Percentiles rank a stretch among this genome's conserved stretches.
These are phyloP conservation scores for Saitozyma sp. DNA, from an alignment of 768 basidiomycete species.

Conservation along the genomic window DNA sequence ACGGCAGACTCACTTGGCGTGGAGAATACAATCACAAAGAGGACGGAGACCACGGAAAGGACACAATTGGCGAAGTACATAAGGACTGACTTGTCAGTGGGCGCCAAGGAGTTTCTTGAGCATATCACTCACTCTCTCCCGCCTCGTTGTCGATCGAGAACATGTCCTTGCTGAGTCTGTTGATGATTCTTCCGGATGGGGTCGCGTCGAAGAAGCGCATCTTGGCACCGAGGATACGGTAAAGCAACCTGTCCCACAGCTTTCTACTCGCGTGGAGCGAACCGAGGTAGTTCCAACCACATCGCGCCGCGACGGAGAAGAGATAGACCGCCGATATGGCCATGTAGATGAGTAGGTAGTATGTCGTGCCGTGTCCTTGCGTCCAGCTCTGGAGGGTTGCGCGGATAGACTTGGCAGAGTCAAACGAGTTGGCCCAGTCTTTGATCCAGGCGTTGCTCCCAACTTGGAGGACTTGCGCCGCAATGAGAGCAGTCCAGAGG, in stretches of 20 bases:
- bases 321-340: constrained; percentile 38
- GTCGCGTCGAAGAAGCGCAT: constrained; percentile 48
- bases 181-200: constrained; percentile 66
- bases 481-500: constrained; percentile 40
- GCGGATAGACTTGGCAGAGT: not conserved
- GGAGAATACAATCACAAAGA: constrained; percentile 48
- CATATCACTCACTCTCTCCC: constrained; percentile 30
- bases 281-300: constrained; percentile 40
- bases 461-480: constrained; percentile 47
- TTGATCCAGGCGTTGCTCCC: constrained; percentile 50
- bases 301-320: constrained; percentile 39
- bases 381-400: not conserved
- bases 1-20: constrained; percentile 44
- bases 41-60: constrained; percentile 45
- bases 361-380: constrained; percentile 27
- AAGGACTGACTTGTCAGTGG: constrained; percentile 21
- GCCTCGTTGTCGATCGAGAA: constrained; percentile 65
- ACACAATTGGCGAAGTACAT: constrained; percentile 42
- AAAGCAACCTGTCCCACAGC: constrained; percentile 49
- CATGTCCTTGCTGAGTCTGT: constrained; percentile 81
- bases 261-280: constrained; percentile 36
- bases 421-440: constrained; percentile 47
- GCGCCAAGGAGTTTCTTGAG: not conserved
- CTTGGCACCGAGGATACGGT: constrained; percentile 50
- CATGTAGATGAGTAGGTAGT: constrained; percentile 44